phyloP scores from a whole-genome alignment of 2,329 filamentous ascomycete species.

The Botrytis hyacinthi region DNA sequence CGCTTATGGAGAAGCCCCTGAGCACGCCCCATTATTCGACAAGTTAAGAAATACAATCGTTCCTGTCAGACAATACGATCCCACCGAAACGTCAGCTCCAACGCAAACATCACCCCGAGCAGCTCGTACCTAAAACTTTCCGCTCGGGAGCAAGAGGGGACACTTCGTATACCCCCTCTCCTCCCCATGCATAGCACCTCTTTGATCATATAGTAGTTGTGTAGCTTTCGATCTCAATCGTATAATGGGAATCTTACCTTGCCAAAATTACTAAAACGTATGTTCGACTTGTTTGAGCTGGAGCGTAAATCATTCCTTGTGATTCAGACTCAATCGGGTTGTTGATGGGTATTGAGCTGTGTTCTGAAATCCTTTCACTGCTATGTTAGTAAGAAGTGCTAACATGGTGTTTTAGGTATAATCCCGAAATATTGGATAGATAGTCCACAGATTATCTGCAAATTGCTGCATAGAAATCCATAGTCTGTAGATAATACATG shows the following conservation, averaged over 20 bases:
- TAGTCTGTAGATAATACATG: accelerated
- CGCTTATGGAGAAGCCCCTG: not conserved
- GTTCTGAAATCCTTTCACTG: accelerated
- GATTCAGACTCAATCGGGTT: not conserved
- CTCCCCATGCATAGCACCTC: not conserved
- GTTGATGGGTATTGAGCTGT: not conserved
- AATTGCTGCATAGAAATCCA: too few species aligned
- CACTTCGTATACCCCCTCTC: not conserved
- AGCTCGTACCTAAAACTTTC: constrained; percentile 48
- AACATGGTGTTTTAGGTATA: not conserved
- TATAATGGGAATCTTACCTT: accelerated
- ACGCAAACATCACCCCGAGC: constrained; percentile 50
- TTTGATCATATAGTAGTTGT: not conserved
- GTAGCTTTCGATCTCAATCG: not conserved
- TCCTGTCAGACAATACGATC: constrained; percentile 59
- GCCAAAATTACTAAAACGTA: not conserved
- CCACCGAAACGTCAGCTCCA: constrained; percentile 62
- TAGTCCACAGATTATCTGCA: not conserved
- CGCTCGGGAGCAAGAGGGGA: not conserved
- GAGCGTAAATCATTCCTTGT: not conserved
- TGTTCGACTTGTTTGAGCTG: not conserved
- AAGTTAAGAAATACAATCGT: constrained; percentile 57
- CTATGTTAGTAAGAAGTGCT: not conserved
- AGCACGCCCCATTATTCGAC: constrained; percentile 44
- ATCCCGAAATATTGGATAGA: accelerated